Conservation (phyloP, 768 basidiomycete genomes). For the Mycena latifolia region DNA sequence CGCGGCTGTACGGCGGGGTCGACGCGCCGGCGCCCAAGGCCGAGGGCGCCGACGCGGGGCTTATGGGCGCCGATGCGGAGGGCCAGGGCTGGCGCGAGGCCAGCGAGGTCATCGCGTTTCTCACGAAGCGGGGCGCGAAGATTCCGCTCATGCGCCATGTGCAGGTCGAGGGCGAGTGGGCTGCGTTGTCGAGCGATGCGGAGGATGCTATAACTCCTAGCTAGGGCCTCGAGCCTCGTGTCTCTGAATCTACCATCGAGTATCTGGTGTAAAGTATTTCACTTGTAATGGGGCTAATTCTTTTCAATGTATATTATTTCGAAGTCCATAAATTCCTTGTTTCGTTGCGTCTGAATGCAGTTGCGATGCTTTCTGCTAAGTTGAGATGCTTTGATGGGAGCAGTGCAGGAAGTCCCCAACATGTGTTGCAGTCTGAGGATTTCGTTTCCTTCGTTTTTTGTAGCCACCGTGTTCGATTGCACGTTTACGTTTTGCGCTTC, state of each 20-base stretch:
- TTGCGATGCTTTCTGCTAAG: too few relatives aligned
- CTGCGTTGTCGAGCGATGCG: constrained; percentile 71
- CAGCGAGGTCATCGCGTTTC: constrained; percentile 78
- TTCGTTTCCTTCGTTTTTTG: too few relatives aligned
- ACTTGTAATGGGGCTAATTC: not conserved
- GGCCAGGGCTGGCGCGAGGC: constrained; percentile 71
- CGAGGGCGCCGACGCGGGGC: constrained; percentile 42
- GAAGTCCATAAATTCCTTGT: too few relatives aligned
- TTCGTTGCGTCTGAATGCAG: too few relatives aligned
- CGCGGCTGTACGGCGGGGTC: constrained; percentile 61
- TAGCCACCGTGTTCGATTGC: too few relatives aligned
- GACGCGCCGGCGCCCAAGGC: constrained; percentile 46
- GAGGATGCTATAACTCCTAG: constrained; percentile 49
- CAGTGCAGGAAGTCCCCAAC: too few relatives aligned
- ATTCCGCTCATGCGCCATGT: constrained; percentile 65
- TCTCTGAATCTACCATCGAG: not conserved
- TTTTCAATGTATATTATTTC: too few relatives aligned
- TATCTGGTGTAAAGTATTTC: not conserved
- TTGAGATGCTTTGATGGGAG: too few relatives aligned
- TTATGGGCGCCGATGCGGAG: constrained; percentile 33
- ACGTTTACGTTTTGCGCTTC: too few relatives aligned
- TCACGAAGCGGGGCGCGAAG: constrained; percentile 79
- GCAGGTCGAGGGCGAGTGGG: constrained; percentile 66
- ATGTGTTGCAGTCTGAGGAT: too few relatives aligned
- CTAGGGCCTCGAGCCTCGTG: not conserved